phyloP scores from a whole-genome alignment of 306 rosid species.

The Medicago lupulina region DNA sequence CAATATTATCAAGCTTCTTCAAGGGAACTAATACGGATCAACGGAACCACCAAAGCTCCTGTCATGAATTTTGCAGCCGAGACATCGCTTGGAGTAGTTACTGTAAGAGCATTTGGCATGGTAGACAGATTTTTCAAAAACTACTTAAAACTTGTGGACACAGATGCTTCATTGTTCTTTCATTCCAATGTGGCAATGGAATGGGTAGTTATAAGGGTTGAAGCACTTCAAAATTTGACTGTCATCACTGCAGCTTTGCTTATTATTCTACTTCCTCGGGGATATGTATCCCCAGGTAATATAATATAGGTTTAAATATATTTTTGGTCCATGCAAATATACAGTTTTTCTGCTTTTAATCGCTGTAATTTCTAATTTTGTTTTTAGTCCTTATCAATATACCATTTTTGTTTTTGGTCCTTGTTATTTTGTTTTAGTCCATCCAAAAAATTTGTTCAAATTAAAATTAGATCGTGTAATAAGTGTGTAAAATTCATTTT shows the following conservation, averaged over 20 bases:
- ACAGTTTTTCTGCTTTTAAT: not conserved
- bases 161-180: not conserved
- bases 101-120: not conserved
- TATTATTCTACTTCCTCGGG: not conserved
- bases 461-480: too few species aligned
- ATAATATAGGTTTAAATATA: not conserved
- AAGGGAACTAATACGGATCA: conserved; percentile 54
- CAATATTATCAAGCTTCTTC: conserved; percentile 76
- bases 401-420: not conserved
- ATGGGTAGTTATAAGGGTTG: not conserved
- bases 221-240: not conserved
- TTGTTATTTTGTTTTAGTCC: not conserved
- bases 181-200: not conserved
- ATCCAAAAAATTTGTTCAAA: too few species aligned
- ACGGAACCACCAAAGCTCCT: conserved; percentile 1
- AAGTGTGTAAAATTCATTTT: too few species aligned
- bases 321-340: not conserved
- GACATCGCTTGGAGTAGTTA: not conserved
- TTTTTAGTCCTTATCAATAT: not conserved
- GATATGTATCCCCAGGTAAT: not conserved
- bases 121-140: not conserved
- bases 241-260: not conserved
- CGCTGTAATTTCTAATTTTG: too few species aligned
- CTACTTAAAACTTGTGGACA: not conserved
- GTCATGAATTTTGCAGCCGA: not conserved